Conservation (phyloP, 2,329 filamentous ascomycete genomes). For the Lasiodiplodia sp. region DNA sequence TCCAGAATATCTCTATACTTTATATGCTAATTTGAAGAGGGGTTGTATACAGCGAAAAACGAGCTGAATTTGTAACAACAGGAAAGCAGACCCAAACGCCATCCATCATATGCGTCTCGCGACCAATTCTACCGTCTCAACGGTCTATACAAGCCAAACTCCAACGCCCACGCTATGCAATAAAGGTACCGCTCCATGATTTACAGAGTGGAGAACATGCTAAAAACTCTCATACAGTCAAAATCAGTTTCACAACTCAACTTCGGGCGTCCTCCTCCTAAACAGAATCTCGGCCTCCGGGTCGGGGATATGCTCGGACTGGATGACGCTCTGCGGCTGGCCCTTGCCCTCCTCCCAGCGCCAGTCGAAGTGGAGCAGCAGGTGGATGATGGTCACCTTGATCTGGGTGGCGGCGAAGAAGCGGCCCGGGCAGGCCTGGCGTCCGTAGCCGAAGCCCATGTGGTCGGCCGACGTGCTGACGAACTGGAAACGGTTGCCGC, state of each 20-base stretch:
- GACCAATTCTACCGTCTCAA: not conserved
- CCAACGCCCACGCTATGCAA: not conserved
- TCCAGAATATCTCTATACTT: not conserved
- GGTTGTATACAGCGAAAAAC: not conserved
- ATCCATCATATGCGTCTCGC: not conserved
- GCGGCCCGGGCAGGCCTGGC: slow-evolving; percentile 31
- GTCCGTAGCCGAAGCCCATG: slow-evolving; percentile 14
- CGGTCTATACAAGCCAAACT: not conserved
- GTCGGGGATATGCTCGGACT: slow-evolving; percentile 18
- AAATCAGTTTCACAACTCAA: not conserved
- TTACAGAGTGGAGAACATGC: not conserved
- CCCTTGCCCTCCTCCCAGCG: not conserved
- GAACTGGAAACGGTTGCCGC: slow-evolving; percentile 1
- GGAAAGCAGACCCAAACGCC: not conserved
- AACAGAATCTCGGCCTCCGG: slow-evolving; percentile 8
- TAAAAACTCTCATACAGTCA: not conserved
- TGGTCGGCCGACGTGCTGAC: slow-evolving; percentile 19
- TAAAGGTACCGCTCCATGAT: not conserved
- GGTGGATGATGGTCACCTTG: slow-evolving; percentile 30
- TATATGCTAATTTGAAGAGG: not conserved
- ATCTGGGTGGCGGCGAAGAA: slow-evolving; percentile 33
- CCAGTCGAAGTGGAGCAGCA: slow-evolving; percentile 33
- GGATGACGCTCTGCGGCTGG: slow-evolving; percentile 30
- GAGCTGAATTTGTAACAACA: not conserved
- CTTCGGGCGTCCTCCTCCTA: slow-evolving; percentile 2